These are phyloP conservation scores for Beauveria scarabaeidicola DNA, from an alignment of 2,329 filamentous ascomycete genomes.

Conservation along the genomic window DNA sequence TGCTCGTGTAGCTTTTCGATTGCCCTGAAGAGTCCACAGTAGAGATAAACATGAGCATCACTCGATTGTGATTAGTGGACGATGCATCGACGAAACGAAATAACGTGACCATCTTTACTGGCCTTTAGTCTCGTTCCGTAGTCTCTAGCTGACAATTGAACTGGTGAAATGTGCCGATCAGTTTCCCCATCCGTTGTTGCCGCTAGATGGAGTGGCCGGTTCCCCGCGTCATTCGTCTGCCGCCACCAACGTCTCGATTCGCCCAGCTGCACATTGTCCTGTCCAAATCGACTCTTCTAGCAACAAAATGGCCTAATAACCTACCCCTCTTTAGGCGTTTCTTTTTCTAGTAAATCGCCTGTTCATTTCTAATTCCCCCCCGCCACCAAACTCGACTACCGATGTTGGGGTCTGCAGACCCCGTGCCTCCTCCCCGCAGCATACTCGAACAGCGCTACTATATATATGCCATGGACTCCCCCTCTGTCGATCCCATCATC, in stretches of 20 bases:
- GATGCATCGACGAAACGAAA: too few species aligned
- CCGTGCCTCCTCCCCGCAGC: not conserved
- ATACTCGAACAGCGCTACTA: not conserved
- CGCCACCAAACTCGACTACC: not conserved
- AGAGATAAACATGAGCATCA: too few species aligned
- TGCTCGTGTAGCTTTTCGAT: too few species aligned
- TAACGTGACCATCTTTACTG: too few species aligned
- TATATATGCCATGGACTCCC: not conserved
- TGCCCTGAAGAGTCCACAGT: too few species aligned
- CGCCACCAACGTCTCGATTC: not conserved
- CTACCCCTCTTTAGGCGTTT: not conserved
- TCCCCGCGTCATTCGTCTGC: constrained; percentile 3
- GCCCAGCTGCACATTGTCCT: not conserved
- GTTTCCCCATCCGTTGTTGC: not conserved
- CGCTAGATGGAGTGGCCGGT: not conserved
- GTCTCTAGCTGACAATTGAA: not conserved
- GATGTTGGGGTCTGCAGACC: not conserved
- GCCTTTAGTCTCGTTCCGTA: too few species aligned
- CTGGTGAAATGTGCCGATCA: not conserved
- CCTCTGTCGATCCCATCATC: not conserved
- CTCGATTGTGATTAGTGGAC: too few species aligned
- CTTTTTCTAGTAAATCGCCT: not conserved
- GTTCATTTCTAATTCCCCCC: not conserved
- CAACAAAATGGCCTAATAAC: not conserved
- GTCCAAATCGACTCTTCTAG: not conserved